phyloP scores from a whole-genome alignment of 164 flowering plant genomes.

The Vitis amurensis region DNA sequence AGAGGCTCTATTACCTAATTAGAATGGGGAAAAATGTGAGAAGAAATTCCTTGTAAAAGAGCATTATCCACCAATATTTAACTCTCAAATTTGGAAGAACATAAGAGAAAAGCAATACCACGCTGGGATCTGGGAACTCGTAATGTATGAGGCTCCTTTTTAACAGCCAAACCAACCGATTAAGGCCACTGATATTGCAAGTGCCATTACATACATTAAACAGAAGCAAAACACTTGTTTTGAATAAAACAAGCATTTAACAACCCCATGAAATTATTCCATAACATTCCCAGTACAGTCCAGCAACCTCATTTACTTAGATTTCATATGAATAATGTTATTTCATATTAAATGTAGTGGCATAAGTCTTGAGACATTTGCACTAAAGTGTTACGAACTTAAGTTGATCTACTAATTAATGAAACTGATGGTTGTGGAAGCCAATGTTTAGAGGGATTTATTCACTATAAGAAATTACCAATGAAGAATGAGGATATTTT shows the following conservation, averaged over 20 bases:
- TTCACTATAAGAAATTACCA: too few species aligned
- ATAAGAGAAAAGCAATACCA: conserved; percentile 32
- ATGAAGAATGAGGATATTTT: too few species aligned
- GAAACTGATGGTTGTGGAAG: too few species aligned
- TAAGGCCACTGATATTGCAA: conserved; percentile 70
- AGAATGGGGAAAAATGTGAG: background rate
- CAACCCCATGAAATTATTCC: conserved; percentile 2
- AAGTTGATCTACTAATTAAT: too few species aligned
- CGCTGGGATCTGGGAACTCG: conserved; percentile 96
- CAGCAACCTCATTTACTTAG: conserved; percentile 72
- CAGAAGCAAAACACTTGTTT: background rate
- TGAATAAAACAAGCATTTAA: background rate
- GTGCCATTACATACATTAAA: conserved; percentile 11
- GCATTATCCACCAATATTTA: background rate
- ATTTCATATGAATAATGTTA: too few species aligned
- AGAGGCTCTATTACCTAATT: conserved; percentile 87
- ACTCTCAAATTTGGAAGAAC: background rate
- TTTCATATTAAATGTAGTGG: too few species aligned
- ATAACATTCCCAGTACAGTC: conserved; percentile 62
- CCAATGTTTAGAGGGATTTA: too few species aligned
- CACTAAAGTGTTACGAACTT: too few species aligned
- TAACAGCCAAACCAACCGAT: conserved; percentile 89
- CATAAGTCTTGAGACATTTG: too few species aligned
- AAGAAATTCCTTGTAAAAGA: background rate
- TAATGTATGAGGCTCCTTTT: conserved; percentile 73